phyloP scores from a whole-genome alignment of 257 asterid species.

The Cynanchum wilfordii region DNA sequence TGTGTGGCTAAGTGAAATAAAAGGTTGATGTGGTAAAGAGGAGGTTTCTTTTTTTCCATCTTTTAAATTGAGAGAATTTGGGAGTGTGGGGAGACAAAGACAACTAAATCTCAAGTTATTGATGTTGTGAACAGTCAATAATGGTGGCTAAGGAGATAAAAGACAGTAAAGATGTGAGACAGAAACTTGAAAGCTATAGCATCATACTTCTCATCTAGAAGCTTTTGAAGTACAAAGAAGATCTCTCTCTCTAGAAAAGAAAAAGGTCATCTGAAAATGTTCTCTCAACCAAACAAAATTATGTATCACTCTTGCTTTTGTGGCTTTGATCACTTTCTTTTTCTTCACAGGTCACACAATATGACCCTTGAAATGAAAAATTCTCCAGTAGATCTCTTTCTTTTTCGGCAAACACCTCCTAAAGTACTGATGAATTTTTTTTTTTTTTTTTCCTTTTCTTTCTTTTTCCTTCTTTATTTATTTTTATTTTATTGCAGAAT shows the following conservation, averaged over 20 bases:
- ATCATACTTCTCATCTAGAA: constrained; percentile 28
- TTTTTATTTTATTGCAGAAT: neutral
- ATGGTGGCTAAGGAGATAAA: constrained; percentile 46
- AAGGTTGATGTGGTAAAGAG: neutral
- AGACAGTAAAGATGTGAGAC: constrained; percentile 24
- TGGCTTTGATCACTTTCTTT: neutral
- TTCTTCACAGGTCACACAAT: neutral
- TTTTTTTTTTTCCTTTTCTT: too few species aligned
- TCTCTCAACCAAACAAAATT: neutral
- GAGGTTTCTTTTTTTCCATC: constrained; percentile 11
- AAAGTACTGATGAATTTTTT: too few species aligned
- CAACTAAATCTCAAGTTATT: constrained; percentile 26
- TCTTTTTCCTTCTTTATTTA: too few species aligned
- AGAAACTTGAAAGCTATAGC: constrained; percentile 24
- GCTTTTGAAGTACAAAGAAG: constrained; percentile 32
- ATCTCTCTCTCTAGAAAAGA: too few species aligned
- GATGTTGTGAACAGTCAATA: constrained; percentile 42
- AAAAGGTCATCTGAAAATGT: constrained; percentile 8
- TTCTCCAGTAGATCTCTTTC: neutral
- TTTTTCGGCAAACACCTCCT: too few species aligned
- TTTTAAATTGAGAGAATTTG: neutral
- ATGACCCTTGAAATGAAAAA: neutral
- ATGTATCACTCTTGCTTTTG: neutral
- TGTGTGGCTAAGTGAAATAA: neutral
- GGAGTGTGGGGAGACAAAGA: constrained; percentile 19